Conservation (phyloP, 2,329 filamentous ascomycete genomes). For the Coniochaeta sp. region DNA sequence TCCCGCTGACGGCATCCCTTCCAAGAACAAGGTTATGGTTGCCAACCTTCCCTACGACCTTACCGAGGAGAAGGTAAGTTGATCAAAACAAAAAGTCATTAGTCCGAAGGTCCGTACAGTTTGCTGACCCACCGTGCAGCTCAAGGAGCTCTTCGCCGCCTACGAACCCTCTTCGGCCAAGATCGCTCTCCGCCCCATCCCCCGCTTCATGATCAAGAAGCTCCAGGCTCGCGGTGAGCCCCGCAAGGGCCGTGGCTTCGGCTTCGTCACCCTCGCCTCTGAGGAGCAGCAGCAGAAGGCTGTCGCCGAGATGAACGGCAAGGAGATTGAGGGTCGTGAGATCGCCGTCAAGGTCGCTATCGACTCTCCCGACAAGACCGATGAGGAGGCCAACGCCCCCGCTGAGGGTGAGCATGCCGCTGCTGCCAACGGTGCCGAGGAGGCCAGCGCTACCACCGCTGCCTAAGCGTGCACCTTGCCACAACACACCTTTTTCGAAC, state of each 20-base stretch:
- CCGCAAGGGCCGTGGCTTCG: slow-evolving; percentile 98
- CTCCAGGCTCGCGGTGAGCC: slow-evolving; percentile 95
- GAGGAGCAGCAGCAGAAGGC: slow-evolving; percentile 98
- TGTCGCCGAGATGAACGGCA: slow-evolving; percentile 97
- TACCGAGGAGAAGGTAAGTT: slow-evolving; percentile 88
- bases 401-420: slow-evolving; percentile 33
- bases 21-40: slow-evolving; percentile 99
- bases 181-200: slow-evolving; percentile 96
- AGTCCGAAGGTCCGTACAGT: too few species aligned
- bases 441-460: slow-evolving; percentile 14
- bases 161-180: slow-evolving; percentile 94
- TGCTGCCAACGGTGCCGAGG: slow-evolving; percentile 22
- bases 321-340: slow-evolving; percentile 97
- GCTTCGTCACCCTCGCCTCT: slow-evolving; percentile 91
- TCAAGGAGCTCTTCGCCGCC: slow-evolving; percentile 91
- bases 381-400: slow-evolving; percentile 68
- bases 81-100: too few species aligned
- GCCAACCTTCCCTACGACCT: slow-evolving; percentile 98
- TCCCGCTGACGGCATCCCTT: slow-evolving; percentile 92
- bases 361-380: slow-evolving; percentile 94
- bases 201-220: slow-evolving; percentile 99
- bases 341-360: slow-evolving; percentile 99
- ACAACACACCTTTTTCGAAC: not conserved
- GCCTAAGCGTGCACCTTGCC: slow-evolving; percentile 18
- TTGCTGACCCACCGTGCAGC: slow-evolving; percentile 45